phyloP scores from a whole-genome alignment of 345 rosid species.

The Populus alba region DNA sequence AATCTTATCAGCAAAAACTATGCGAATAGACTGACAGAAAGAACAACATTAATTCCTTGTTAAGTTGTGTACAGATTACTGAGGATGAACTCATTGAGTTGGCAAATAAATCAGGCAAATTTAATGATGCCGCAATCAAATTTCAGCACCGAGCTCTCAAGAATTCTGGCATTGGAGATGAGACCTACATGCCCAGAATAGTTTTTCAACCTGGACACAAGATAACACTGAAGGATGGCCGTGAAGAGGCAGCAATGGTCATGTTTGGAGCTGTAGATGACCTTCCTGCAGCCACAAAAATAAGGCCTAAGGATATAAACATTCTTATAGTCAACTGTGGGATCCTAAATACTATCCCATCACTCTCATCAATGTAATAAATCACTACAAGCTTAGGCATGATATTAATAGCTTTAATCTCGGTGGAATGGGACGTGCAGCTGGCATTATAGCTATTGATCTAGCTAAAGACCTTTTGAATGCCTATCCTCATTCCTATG shows the following conservation, averaged over 20 bases:
- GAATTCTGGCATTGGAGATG: conserved; percentile 73
- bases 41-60: background rate
- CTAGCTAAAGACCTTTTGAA: conserved; percentile 54
- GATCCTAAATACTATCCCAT: conserved; percentile 63
- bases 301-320: conserved; percentile 46
- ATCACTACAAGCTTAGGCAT: conserved; percentile 63
- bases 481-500: conserved; percentile 53
- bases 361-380: conserved; percentile 65
- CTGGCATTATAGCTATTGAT: conserved; percentile 68
- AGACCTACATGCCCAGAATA: conserved; percentile 55
- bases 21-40: no score
- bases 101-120: conserved; percentile 57
- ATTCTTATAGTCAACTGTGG: conserved; percentile 69
- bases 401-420: conserved; percentile 65
- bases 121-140: conserved; percentile 46
- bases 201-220: conserved; percentile 43
- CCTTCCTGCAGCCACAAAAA: conserved; percentile 50
- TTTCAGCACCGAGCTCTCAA: conserved; percentile 46
- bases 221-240: conserved; percentile 44
- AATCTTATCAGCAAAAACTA: background rate
- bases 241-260: conserved; percentile 71
- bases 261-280: conserved; percentile 60
- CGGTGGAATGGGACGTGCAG: conserved; percentile 82
- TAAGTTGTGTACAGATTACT: conserved; percentile 36
- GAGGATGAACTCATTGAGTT: conserved; percentile 51